These are phyloP conservation scores for Apophysomyces ossiformis DNA, from an alignment of 371 early-diverging fungal genomes.

Conservation along the genomic window DNA sequence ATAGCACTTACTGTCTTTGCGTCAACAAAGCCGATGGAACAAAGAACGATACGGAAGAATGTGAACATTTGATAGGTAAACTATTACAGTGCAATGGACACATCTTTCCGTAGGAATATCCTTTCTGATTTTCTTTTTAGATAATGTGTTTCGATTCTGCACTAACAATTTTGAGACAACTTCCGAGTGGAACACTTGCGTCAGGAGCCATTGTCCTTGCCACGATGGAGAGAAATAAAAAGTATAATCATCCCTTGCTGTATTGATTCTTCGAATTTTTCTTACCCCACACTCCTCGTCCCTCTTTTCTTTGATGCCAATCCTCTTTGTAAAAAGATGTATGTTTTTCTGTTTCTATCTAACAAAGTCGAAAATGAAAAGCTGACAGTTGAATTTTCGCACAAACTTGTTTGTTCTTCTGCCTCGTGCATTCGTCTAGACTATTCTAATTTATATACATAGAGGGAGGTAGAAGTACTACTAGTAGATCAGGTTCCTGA, in stretches of 20 bases:
- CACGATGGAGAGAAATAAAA: not conserved
- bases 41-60: conserved; percentile 10
- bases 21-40: conserved; percentile 26
- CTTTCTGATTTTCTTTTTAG: not conserved
- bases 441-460: too few species aligned
- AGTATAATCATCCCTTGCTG: not conserved
- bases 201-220: conserved; percentile 21
- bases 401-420: too few species aligned
- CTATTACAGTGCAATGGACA: not conserved
- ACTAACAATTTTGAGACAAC: conserved; percentile 18
- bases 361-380: too few species aligned
- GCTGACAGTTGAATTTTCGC: too few species aligned
- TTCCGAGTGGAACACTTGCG: conserved; percentile 21
- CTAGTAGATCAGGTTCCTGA: too few species aligned
- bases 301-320: too few species aligned
- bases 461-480: too few species aligned
- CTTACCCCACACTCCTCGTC: too few species aligned
- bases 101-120: not conserved
- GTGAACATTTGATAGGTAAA: conserved; percentile 20
- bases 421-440: too few species aligned
- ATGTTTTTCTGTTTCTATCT: too few species aligned
- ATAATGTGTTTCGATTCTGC: conserved; percentile 24
- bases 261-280: too few species aligned
- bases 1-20: conserved; percentile 26
- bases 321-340: too few species aligned